Base-by-base conservation (phyloP, 306 rosid genomes). In the Ceratonia siliqua region DNA sequence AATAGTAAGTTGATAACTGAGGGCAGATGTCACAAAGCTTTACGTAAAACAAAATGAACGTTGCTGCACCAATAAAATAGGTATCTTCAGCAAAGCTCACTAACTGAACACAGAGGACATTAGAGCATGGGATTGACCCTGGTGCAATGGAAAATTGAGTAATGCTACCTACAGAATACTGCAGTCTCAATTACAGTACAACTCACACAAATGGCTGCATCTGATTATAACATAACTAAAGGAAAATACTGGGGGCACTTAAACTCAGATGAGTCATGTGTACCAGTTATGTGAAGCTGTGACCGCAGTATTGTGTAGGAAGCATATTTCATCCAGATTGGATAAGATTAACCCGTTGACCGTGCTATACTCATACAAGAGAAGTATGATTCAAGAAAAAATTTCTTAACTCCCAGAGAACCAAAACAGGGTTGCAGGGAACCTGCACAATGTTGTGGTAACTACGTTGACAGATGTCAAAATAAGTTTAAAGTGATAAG, bases 1-100 rank as follows among this genome's bases (percentile, higher is more conserved):
- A 22, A 61, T 20, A 3, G 55, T 17, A 13, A 21, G 74, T 63
- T 10, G 18, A 17, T 38, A 59, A 50, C 15, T 25, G 2, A 22
- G 56, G 61, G 53, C 58, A 67, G 42, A 24, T 10, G 15, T 43
- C 73, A 66, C 52, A 43, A 52, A 50, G 36, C 6, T 27, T 46
- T 20, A 75, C 13, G 13, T 27, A 58, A 53, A 64, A 56, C 62
- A 70, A 72, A 72, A 35, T 20, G 1, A 62, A 75, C 48, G 49
- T 39, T 11, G 22, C 27, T 54, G 13, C 33, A 68, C 62, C 48
- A 2, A 61, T 54, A 22, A 62, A 54, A 10, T 36, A 30, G 42
- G 41, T 58, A 30, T 12, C 65, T 3, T 7, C 48, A 70, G 11
- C 32, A 68, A 46, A 54, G 66, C 22, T 45, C 50, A 25, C 54